A percentile compares a stretch with the other conserved stretches of the same genome.
These are phyloP conservation scores for Penicillium decumbens DNA, from an alignment of 2,329 filamentous ascomycete species.

Conservation along the genomic window DNA sequence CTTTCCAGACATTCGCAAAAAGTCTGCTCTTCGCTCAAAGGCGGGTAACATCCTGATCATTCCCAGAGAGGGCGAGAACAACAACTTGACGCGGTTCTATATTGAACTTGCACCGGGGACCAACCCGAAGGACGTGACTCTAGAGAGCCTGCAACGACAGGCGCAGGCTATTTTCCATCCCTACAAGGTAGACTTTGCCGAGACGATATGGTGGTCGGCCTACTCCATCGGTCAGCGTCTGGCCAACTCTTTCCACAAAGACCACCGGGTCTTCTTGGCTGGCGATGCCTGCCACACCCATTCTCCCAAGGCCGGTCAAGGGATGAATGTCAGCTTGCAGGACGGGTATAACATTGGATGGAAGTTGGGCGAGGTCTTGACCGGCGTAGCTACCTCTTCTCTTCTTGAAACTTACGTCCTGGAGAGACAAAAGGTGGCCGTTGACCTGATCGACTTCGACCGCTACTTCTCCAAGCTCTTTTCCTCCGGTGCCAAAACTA, in stretches of 20 bases:
- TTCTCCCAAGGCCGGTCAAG: conserved; percentile 67
- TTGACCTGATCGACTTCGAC: conserved; percentile 59
- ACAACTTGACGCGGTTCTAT: conserved; percentile 58
- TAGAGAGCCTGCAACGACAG: conserved; percentile 51
- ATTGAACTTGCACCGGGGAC: conserved; percentile 54
- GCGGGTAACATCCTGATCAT: conserved; percentile 49
- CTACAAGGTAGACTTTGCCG: conserved; percentile 52
- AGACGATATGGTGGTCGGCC: conserved; percentile 64
- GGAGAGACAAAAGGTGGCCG: conserved; percentile 51
- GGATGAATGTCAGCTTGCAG: conserved; percentile 51
- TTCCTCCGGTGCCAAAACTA: conserved; percentile 42
- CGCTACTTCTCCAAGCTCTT: conserved; percentile 53
- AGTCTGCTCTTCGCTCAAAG: conserved; percentile 46
- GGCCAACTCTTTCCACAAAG: conserved; percentile 63
- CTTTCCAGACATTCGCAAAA: conserved; percentile 51
- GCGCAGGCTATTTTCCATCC: conserved; percentile 53
- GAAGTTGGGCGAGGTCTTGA: conserved; percentile 53
- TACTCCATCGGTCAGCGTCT: conserved; percentile 69
- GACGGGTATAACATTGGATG: conserved; percentile 59
- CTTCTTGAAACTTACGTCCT: conserved; percentile 52
- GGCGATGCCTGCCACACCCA: conserved; percentile 67
- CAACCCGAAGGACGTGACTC: conserved; percentile 49
- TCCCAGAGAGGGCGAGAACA: conserved; percentile 51
- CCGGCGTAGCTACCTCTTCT: conserved; percentile 39
- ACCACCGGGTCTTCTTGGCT: conserved; percentile 62